Evolutionary conservation across 352 stramenopile genomes (phyloP).

Genomic region (Plasmopara viticola): DNA sequence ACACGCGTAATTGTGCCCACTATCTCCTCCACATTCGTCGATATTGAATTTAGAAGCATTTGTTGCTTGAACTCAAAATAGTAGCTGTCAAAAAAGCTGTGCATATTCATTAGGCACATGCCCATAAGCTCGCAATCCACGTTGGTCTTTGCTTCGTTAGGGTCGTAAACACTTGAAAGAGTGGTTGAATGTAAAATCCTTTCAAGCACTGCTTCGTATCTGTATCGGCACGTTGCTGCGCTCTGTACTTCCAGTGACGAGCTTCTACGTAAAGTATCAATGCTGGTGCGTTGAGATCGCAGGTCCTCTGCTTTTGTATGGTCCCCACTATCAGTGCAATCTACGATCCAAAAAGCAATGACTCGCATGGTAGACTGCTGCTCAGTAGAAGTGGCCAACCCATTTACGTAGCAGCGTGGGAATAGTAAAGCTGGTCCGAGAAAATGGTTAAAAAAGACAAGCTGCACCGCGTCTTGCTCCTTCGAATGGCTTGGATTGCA

Average conservation of each 20-base stretch:
- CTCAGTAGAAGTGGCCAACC: constrained; percentile 4
- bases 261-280: constrained; percentile 7
- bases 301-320: not conserved
- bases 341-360: constrained; percentile 16
- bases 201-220: constrained; percentile 21
- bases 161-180: constrained; percentile 21
- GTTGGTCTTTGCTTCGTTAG: constrained; percentile 4
- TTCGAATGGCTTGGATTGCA: not conserved
- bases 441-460: constrained; percentile 78
- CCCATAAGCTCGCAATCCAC: constrained; percentile 43
- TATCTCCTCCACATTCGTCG: constrained; percentile 3
- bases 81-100: constrained; percentile 46
- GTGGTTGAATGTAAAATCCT: constrained; percentile 12
- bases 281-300: constrained; percentile 9
- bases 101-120: constrained; percentile 56
- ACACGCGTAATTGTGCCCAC: constrained; percentile 13
- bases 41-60: constrained; percentile 6
- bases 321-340: not conserved
- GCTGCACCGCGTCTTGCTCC: constrained; percentile 33
- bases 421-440: constrained; percentile 42
- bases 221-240: constrained; percentile 4
- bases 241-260: constrained; percentile 3
- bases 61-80: constrained; percentile 24
- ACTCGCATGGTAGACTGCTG: constrained; percentile 12
- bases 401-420: constrained; percentile 8